phyloP scores from a whole-genome alignment of 805 yeast genomes.

The Teunomyces stri region DNA sequence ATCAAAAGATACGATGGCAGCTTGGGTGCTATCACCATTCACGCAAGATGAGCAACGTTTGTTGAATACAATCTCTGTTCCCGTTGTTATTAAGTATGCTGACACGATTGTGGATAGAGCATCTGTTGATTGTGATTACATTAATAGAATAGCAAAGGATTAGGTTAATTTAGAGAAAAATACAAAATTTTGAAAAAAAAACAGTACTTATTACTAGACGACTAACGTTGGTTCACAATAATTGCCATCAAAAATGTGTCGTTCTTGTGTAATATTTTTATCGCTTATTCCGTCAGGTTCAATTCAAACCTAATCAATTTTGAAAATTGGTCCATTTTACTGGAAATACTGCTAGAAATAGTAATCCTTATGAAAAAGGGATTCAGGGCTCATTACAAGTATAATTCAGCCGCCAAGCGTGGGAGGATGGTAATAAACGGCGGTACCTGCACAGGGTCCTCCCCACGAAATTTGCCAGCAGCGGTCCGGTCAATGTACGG shows the following conservation, averaged over 20 bases:
- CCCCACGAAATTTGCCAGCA: background rate
- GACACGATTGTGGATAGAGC: constrained; percentile 22
- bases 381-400: too few relatives aligned
- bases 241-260: too few relatives aligned
- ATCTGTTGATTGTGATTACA: constrained; percentile 23
- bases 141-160: constrained; percentile 19
- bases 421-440: too few relatives aligned
- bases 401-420: too few relatives aligned
- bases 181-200: background rate
- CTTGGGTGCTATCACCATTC: constrained; percentile 42
- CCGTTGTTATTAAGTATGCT: constrained; percentile 18
- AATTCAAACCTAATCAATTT: too few relatives aligned
- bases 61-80: constrained; percentile 12
- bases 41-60: constrained; percentile 20
- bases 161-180: background rate
- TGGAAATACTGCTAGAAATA: too few relatives aligned
- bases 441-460: background rate
- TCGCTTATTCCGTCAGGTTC: too few relatives aligned
- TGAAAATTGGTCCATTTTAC: too few relatives aligned
- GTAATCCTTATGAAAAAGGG: too few relatives aligned
- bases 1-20: constrained; percentile 31
- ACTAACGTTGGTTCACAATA: too few relatives aligned
- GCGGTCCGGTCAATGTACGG: background rate
- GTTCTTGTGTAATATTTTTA: too few relatives aligned
- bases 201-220: background rate